Percentiles rank a stretch among this genome's conserved stretches.
phyloP scores from a whole-genome alignment of 371 early-diverging fungal species.

The Actinomortierella ambigua region DNA sequence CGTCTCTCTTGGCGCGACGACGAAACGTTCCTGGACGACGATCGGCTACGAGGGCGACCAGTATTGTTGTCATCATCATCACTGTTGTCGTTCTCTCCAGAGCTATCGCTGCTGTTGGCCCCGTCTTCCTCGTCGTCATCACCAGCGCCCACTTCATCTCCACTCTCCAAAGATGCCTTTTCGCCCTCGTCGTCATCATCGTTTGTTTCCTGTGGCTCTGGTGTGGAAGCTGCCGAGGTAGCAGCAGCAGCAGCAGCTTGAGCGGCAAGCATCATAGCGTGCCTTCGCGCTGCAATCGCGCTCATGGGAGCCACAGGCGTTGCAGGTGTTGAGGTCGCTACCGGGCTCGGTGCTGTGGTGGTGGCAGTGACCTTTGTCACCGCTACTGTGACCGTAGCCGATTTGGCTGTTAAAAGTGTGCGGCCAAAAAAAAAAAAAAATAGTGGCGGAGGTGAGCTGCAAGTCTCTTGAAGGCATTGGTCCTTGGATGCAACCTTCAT shows the following conservation, averaged over 20 bases:
- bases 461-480: too few relatives aligned
- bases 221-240: conserved; percentile 4
- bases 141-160: conserved; percentile 7
- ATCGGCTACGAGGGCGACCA: neutral
- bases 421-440: too few relatives aligned
- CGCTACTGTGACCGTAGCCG: conserved; percentile 3
- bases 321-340: neutral
- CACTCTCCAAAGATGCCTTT: conserved; percentile 27
- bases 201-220: conserved; percentile 4
- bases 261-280: conserved; percentile 8
- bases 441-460: too few relatives aligned
- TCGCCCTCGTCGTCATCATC: conserved; percentile 28
- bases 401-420: too few relatives aligned
- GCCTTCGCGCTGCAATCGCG: conserved; percentile 35
- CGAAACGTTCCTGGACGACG: neutral
- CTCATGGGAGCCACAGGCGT: conserved; percentile 21
- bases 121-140: conserved; percentile 2
- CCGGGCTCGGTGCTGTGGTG: neutral
- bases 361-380: neutral
- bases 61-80: conserved; percentile 1
- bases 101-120: neutral
- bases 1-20: conserved; percentile 17
- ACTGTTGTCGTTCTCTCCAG: conserved; percentile 8
- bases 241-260: neutral
- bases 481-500: too few relatives aligned